These are phyloP conservation scores for Anisogramma anomala DNA, from an alignment of 2,329 filamentous ascomycete species.

Conservation along the genomic window DNA sequence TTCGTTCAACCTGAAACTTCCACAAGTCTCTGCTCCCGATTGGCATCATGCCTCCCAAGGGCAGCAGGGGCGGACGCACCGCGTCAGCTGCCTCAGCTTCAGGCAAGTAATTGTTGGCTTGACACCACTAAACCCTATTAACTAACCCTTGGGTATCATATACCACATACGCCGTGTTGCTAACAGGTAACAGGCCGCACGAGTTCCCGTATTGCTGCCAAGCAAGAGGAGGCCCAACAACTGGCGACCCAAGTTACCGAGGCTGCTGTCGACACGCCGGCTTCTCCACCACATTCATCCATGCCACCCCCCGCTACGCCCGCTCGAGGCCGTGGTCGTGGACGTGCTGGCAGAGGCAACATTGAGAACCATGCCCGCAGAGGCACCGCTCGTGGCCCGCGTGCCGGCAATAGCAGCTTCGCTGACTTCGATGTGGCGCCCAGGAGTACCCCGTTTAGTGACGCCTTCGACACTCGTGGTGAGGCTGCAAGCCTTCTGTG, in stretches of 20 bases:
- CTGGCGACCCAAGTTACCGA: constrained; percentile 8
- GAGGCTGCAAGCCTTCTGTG: background rate
- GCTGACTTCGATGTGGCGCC: background rate
- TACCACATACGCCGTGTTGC: background rate
- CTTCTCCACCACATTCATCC: background rate
- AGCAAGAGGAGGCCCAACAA: constrained; percentile 7
- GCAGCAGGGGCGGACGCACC: constrained; percentile 6
- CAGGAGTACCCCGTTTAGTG: background rate
- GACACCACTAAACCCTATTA: too few species aligned
- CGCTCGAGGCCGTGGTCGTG: constrained; percentile 1
- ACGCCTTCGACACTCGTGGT: background rate
- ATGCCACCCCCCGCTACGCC: constrained; percentile 1
- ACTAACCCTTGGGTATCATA: too few species aligned
- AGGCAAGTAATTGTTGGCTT: background rate
- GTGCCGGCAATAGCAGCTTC: constrained; percentile 2
- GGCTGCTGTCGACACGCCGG: constrained; percentile 4
- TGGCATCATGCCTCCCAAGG: constrained; percentile 9
- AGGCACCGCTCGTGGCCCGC: constrained; percentile 2
- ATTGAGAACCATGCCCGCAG: constrained; percentile 9
- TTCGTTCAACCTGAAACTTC: background rate
- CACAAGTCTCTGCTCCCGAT: background rate
- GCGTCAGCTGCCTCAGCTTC: constrained; percentile 1
- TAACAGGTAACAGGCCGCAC: constrained; percentile 1
- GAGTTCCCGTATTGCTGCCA: constrained; percentile 12
- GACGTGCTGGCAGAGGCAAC: background rate